These are phyloP conservation scores for Pulveroboletus sp. DNA, from an alignment of 768 basidiomycete genomes.

Conservation along the genomic window DNA sequence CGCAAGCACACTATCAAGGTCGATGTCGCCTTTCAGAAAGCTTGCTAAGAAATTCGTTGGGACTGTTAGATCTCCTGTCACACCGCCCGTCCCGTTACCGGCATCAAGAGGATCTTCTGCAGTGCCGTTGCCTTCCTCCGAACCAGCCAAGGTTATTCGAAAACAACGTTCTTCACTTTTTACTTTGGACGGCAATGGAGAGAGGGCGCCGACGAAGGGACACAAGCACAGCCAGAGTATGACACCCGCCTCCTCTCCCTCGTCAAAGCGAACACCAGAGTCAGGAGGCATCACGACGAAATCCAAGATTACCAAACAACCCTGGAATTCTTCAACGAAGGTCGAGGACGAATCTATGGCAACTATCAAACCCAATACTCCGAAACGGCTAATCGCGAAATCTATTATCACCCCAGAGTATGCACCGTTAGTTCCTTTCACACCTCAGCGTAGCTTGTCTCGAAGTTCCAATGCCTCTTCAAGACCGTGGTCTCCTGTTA, in stretches of 20 bases:
- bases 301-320: constrained; percentile 39
- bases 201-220: constrained; percentile 47
- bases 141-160: constrained; percentile 43
- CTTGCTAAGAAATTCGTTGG: constrained; percentile 69
- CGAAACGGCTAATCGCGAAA: constrained; percentile 44
- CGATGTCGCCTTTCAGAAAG: constrained; percentile 77
- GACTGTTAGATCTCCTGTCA: constrained; percentile 33
- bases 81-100: constrained; percentile 44
- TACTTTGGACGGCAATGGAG: constrained; percentile 39
- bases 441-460: constrained; percentile 61
- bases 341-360: constrained; percentile 52
- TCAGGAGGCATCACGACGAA: constrained; percentile 40
- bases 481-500: constrained; percentile 75
- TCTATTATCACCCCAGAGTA: constrained; percentile 42
- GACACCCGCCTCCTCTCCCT: constrained; percentile 64
- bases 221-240: constrained; percentile 71
- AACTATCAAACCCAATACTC: constrained; percentile 44
- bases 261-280: constrained; percentile 32
- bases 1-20: constrained; percentile 52
- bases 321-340: constrained; percentile 81
- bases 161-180: constrained; percentile 66
- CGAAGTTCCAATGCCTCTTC: constrained; percentile 74
- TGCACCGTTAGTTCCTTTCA: constrained; percentile 44
- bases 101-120: constrained; percentile 37
- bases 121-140: constrained; percentile 47